Evolutionary conservation across 2,329 filamentous ascomycete species (phyloP).

Genomic region (Mycosphaerella sp.): DNA sequence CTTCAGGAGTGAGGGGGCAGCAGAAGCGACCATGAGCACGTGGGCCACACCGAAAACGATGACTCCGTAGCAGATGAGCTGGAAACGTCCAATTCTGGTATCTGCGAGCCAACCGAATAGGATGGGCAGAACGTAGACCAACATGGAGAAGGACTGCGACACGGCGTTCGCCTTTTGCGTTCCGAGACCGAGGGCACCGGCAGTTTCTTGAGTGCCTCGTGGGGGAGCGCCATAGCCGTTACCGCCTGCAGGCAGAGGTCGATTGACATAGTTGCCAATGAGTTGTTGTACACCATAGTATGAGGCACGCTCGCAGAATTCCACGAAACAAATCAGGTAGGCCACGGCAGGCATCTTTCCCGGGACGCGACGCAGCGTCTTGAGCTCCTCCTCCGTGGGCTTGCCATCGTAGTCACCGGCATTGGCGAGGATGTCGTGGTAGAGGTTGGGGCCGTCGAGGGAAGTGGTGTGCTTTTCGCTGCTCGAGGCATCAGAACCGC

Average conservation of each 20-base stretch:
- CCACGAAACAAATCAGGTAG: conserved; percentile 39
- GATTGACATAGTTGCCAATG: conserved; percentile 45
- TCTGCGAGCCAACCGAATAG: conserved; percentile 41
- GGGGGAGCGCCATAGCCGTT: conserved; percentile 33
- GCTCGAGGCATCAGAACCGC: conserved; percentile 3
- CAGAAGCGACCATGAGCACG: conserved; percentile 28
- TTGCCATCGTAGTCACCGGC: conserved; percentile 22
- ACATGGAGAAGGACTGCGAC: conserved; percentile 49
- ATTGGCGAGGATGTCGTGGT: conserved; percentile 10
- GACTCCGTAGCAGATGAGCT: conserved; percentile 37
- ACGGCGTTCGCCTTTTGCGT: conserved; percentile 59
- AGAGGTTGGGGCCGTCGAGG: conserved; percentile 8
- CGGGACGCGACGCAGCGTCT: conserved; percentile 40
- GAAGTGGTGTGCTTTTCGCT: conserved; percentile 5
- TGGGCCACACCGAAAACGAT: conserved; percentile 37
- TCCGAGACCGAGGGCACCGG: conserved; percentile 58
- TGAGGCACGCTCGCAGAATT: conserved; percentile 45
- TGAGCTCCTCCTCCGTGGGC: conserved; percentile 40
- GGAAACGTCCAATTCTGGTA: conserved; percentile 38
- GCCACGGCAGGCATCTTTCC: conserved; percentile 34
- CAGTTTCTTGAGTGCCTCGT: conserved; percentile 35
- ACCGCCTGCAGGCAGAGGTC: conserved; percentile 20
- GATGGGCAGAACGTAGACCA: conserved; percentile 53
- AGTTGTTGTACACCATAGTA: conserved; percentile 40
- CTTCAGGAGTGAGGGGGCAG: conserved; percentile 27